These are phyloP conservation scores for Celoporthe dispersa DNA, from an alignment of 2,329 filamentous ascomycete genomes.

Conservation along the genomic window DNA sequence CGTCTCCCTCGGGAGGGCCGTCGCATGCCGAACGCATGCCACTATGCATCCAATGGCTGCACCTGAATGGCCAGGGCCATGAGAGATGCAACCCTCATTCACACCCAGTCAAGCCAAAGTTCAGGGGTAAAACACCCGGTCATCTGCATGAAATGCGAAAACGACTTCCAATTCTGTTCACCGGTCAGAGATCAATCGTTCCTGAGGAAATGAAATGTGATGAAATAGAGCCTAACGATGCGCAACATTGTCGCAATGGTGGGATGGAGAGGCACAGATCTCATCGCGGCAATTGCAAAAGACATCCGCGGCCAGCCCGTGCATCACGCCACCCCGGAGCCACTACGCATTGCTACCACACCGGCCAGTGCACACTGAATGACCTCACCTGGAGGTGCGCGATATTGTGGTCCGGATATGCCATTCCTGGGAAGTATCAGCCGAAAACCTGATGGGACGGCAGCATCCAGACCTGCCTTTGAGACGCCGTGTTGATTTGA, in stretches of 20 bases:
- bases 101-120: slow-evolving; percentile 5
- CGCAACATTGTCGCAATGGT: slow-evolving; percentile 21
- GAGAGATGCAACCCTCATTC: slow-evolving; percentile 24
- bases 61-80: slow-evolving; percentile 16
- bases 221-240: slow-evolving; percentile 16
- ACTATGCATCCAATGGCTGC: slow-evolving; percentile 14
- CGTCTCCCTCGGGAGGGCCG: slow-evolving; percentile 28
- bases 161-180: slow-evolving; percentile 16
- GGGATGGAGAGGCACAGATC: slow-evolving; percentile 25
- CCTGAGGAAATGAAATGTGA: slow-evolving; percentile 26
- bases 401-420: neutral
- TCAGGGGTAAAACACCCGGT: slow-evolving; percentile 20
- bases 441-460: neutral
- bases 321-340: slow-evolving; percentile 10
- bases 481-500: neutral
- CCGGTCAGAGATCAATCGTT: slow-evolving; percentile 28
- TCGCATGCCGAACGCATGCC: slow-evolving; percentile 24
- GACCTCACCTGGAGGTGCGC: neutral
- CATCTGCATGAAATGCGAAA: slow-evolving; percentile 25
- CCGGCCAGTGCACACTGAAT: neutral
- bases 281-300: slow-evolving; percentile 26
- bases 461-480: neutral
- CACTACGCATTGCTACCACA: slow-evolving; percentile 2
- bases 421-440: neutral
- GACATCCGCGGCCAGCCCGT: slow-evolving; percentile 19